These are phyloP conservation scores for Sporothrix sp. DNA, from an alignment of 2,329 filamentous ascomycete species.

Conservation along the genomic window DNA sequence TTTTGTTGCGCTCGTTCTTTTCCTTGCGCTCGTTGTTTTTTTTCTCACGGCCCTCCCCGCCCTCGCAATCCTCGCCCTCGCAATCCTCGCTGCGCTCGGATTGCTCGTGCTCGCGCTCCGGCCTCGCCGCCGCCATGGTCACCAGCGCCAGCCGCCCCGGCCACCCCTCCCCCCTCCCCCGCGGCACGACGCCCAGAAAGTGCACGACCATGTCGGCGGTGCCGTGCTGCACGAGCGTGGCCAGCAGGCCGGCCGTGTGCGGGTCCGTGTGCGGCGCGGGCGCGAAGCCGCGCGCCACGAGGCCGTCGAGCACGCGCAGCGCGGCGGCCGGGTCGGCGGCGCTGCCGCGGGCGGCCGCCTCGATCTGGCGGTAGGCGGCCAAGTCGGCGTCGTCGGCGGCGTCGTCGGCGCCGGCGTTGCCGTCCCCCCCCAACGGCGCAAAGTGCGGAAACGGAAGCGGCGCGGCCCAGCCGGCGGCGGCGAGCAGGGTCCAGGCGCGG, in stretches of 20 bases:
- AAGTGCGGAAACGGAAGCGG: neutral
- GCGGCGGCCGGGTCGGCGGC: neutral
- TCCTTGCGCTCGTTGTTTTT: neutral
- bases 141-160: neutral
- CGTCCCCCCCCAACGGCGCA: neutral
- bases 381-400: neutral
- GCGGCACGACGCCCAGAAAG: neutral
- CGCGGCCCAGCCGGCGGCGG: neutral
- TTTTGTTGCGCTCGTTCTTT: neutral
- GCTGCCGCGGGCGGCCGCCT: neutral
- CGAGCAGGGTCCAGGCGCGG: neutral
- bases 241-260: neutral
- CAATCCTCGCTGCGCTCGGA: neutral
- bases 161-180: neutral
- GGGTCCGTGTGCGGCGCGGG: neutral
- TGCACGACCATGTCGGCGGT: slow-evolving; percentile 2
- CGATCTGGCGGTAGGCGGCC: neutral
- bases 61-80: neutral
- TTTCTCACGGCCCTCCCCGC: neutral
- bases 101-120: neutral
- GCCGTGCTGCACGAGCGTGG: neutral
- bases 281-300: neutral
- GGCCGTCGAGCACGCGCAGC: neutral
- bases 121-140: neutral
- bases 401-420: neutral